Percentiles rank a stretch among this genome's conserved stretches.
Evolutionary conservation across 768 basidiomycete genomes (phyloP).

Genomic region (Leccinum longicurvipes): DNA sequence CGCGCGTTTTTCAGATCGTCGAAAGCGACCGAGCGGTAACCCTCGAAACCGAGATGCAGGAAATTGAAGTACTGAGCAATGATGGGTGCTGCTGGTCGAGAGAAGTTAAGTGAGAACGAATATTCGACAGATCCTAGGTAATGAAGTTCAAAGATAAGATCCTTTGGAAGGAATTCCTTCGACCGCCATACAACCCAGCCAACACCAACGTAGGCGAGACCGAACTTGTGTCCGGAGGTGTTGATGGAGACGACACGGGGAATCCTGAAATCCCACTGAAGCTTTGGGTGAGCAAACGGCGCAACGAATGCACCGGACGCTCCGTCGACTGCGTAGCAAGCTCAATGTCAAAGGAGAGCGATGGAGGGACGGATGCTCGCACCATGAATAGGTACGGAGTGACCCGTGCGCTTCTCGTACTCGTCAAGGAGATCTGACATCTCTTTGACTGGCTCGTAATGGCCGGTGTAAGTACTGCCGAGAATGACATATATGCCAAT

Average conservation of each 20-base stretch:
- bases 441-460: slow-evolving; percentile 78
- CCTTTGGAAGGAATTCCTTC: slow-evolving; percentile 56
- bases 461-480: slow-evolving; percentile 56
- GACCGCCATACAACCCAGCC: slow-evolving; percentile 67
- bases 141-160: slow-evolving; percentile 63
- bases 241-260: slow-evolving; percentile 60
- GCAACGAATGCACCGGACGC: slow-evolving; percentile 64
- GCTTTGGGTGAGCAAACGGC: slow-evolving; percentile 54
- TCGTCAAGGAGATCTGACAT: slow-evolving; percentile 71
- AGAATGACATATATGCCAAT: slow-evolving; percentile 66
- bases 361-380: slow-evolving; percentile 22
- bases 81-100: slow-evolving; percentile 58
- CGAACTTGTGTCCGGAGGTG: slow-evolving; percentile 61
- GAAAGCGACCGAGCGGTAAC: slow-evolving; percentile 46
- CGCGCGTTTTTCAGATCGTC: slow-evolving; percentile 58
- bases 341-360: slow-evolving; percentile 3
- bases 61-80: slow-evolving; percentile 64
- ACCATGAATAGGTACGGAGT: slow-evolving; percentile 42
- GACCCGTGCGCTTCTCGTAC: slow-evolving; percentile 48
- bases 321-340: slow-evolving; percentile 42
- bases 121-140: slow-evolving; percentile 64
- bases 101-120: slow-evolving; percentile 65
- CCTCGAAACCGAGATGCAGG: slow-evolving; percentile 57
- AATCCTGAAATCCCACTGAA: slow-evolving; percentile 58
- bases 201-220: slow-evolving; percentile 53